These are phyloP conservation scores for Echria macrotheca DNA, from an alignment of 495 filamentous ascomycete genomes.

Conservation along the genomic window DNA sequence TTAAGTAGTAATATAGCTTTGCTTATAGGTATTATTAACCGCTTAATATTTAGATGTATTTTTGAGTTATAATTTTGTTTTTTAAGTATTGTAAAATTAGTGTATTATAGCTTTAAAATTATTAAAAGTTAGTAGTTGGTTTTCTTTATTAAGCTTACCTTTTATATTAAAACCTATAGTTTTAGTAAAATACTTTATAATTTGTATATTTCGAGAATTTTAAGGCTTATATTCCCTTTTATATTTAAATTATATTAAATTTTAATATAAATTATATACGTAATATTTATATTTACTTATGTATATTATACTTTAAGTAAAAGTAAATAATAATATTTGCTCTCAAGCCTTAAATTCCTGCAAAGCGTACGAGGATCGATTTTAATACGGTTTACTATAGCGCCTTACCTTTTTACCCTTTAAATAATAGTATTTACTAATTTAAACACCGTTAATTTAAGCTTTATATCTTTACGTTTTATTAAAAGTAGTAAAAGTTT, in stretches of 20 bases:
- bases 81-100: background rate
- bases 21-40: too few species aligned
- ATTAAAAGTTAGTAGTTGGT: background rate
- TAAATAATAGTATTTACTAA: background rate
- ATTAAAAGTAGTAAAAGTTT: background rate
- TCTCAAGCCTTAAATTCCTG: constrained; percentile 10
- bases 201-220: constrained; percentile 5
- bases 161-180: background rate
- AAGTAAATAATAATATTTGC: background rate
- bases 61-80: background rate
- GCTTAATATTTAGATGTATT: background rate
- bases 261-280: constrained; percentile 3
- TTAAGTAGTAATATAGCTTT: too few species aligned
- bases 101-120: background rate
- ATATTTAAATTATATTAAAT: constrained; percentile 1
- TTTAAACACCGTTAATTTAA: background rate
- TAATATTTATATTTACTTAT: constrained; percentile 7
- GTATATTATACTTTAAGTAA: constrained; percentile 4
- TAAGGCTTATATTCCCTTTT: constrained; percentile 4
- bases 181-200: background rate
- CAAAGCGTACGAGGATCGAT: constrained; percentile 4
- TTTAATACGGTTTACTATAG: constrained; percentile 2
- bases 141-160: background rate
- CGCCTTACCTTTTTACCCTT: background rate
- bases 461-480: background rate